Evolutionary conservation across 2,329 filamentous ascomycete genomes (phyloP).

Genomic region (Coniochaeta prunicola): DNA sequence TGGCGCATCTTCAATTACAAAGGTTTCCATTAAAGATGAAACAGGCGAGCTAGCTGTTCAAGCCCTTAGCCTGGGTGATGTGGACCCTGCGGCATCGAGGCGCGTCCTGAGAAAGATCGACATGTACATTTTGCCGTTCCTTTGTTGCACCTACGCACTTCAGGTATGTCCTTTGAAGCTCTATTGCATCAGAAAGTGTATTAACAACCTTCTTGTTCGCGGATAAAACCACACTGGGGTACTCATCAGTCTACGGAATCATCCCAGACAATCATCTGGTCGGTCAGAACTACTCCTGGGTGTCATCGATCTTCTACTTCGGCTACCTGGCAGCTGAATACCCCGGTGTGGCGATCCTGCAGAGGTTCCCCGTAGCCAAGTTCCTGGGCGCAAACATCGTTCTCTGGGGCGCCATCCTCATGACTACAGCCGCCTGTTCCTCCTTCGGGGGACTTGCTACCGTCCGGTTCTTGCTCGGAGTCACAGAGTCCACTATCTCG

Average conservation of each 20-base stretch:
- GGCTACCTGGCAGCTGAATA: slow-evolving; percentile 22
- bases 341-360: slow-evolving; percentile 48
- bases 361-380: slow-evolving; percentile 58
- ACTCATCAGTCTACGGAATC: slow-evolving; percentile 19
- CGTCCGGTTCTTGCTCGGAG: slow-evolving; percentile 59
- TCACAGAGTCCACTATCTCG: slow-evolving; percentile 65
- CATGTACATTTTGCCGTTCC: slow-evolving; percentile 25
- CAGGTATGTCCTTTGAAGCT: slow-evolving; percentile 60
- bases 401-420: slow-evolving; percentile 54
- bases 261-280: slow-evolving; percentile 41
- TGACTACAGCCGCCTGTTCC: slow-evolving; percentile 52
- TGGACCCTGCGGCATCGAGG: slow-evolving; percentile 41
- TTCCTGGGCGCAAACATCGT: slow-evolving; percentile 58
- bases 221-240: slow-evolving; percentile 60
- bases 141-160: slow-evolving; percentile 18
- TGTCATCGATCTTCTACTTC: slow-evolving; percentile 69
- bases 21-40: slow-evolving; percentile 2
- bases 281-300: slow-evolving; percentile 55
- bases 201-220: too few species aligned
- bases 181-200: too few species aligned
- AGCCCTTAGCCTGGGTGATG: background rate
- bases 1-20: background rate
- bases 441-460: slow-evolving; percentile 53
- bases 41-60: background rate
- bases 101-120: slow-evolving; percentile 64